These are phyloP conservation scores for Talaromyces sp. DNA, from an alignment of 2,329 filamentous ascomycete genomes.

Conservation along the genomic window DNA sequence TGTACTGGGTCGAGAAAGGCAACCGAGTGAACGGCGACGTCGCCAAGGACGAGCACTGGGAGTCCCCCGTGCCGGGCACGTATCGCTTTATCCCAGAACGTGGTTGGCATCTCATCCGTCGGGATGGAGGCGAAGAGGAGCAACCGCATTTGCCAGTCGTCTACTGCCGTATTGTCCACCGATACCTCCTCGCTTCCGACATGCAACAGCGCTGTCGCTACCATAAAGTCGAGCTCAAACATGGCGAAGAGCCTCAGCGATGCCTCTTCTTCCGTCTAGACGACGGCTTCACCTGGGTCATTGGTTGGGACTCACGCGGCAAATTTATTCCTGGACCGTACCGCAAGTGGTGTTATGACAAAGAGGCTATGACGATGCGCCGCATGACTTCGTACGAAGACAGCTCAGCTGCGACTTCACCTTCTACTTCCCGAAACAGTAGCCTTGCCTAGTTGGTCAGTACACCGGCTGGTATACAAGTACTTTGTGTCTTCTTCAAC, in stretches of 20 bases:
- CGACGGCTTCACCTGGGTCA: slow-evolving; percentile 44
- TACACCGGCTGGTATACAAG: neutral
- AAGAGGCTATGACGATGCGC: slow-evolving; percentile 30
- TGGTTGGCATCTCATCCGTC: slow-evolving; percentile 45
- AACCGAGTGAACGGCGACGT: slow-evolving; percentile 33
- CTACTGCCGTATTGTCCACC: slow-evolving; percentile 45
- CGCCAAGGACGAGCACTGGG: slow-evolving; percentile 43
- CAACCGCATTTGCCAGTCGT: slow-evolving; percentile 30
- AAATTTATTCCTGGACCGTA: slow-evolving; percentile 48
- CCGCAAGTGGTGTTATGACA: slow-evolving; percentile 44
- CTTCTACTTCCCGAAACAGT: slow-evolving; percentile 25
- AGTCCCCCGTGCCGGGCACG: slow-evolving; percentile 41
- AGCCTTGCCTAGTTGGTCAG: slow-evolving; percentile 21
- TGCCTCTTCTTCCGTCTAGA: slow-evolving; percentile 46
- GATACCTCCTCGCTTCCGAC: slow-evolving; percentile 44
- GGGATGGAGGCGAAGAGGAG: slow-evolving; percentile 26
- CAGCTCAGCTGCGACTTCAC: slow-evolving; percentile 27
- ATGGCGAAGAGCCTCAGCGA: slow-evolving; percentile 31
- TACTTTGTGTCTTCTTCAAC: neutral
- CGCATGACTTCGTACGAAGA: slow-evolving; percentile 27
- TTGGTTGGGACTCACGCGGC: slow-evolving; percentile 45
- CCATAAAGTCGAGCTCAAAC: slow-evolving; percentile 33
- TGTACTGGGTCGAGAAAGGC: slow-evolving; percentile 44
- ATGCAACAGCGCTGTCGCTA: slow-evolving; percentile 42
- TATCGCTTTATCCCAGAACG: slow-evolving; percentile 46